These are phyloP conservation scores for Colletotrichum musae DNA, from an alignment of 2,329 filamentous ascomycete species.

Conservation along the genomic window DNA sequence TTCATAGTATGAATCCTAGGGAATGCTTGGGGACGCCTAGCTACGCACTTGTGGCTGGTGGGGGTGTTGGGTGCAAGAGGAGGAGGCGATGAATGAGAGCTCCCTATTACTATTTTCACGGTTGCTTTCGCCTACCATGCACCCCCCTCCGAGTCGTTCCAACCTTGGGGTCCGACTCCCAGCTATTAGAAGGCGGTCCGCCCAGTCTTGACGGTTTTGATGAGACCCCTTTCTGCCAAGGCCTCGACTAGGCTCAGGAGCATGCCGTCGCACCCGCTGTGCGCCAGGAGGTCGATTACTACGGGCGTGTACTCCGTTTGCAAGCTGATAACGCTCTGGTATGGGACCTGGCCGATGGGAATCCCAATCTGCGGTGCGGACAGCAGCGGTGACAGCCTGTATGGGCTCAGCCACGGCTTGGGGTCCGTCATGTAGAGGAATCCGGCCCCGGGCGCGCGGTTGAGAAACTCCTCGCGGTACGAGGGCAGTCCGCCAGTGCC, in stretches of 20 bases:
- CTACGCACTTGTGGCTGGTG: too few relatives aligned
- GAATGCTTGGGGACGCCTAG: too few relatives aligned
- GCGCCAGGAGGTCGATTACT: constrained; percentile 16
- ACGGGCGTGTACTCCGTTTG: constrained; percentile 24
- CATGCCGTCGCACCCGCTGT: constrained; percentile 26
- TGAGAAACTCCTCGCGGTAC: constrained; percentile 28
- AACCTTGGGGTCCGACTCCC: neutral
- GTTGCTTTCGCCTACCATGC: too few relatives aligned
- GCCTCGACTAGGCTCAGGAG: constrained; percentile 15
- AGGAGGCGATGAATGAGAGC: too few relatives aligned
- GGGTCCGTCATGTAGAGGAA: constrained; percentile 20
- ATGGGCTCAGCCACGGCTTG: constrained; percentile 13
- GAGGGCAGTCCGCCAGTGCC: constrained; percentile 25
- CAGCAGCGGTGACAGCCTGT: constrained; percentile 6
- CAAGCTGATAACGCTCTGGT: constrained; percentile 16
- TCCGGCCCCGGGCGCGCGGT: constrained; percentile 15
- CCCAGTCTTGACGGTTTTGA: constrained; percentile 12
- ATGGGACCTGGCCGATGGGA: constrained; percentile 16
- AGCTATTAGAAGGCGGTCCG: constrained; percentile 8
- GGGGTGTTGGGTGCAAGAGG: too few relatives aligned
- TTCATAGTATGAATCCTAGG: too few relatives aligned
- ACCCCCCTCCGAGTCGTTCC: too few relatives aligned
- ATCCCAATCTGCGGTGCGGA: constrained; percentile 17
- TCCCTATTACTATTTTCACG: too few relatives aligned
- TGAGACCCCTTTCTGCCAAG: constrained; percentile 3